Base-by-base conservation (phyloP, 2,329 filamentous ascomycete species). In the Graphilbum fragrans region DNA sequence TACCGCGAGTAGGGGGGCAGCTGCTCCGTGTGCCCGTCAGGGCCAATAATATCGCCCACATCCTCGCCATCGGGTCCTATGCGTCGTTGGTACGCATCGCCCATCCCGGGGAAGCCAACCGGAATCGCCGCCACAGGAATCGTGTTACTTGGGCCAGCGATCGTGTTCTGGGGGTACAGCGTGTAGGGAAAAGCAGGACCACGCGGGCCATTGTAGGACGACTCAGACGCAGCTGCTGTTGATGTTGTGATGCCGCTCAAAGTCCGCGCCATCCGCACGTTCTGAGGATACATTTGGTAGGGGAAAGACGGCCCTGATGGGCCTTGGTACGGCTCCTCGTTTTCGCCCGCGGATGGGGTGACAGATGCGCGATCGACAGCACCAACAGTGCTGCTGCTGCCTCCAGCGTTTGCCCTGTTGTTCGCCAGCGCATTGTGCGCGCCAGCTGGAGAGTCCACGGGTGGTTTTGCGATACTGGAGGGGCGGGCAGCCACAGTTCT, bases 1-100 rank as follows among this genome's bases (percentile, higher is more conserved):
- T 93, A 95, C 57, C 86, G 73, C 14, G 86, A 85, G 56, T 96
- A 96, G 1, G 90, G 90, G 12, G 90, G 90, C 17, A 95, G 65
- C 58, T 94, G 86, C 59, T 96, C 90, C 2, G 83, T 81, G 55
- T 95, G 87, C 1, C 88, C 88, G 53, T 94, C 78, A 1, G 83
- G 84, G 2, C 87, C 87, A 39, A 95, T 81, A 41, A 95, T 76
- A 56, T 88, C 87, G 37, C 82, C 86, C n/a, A 75, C 67, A 51
- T 94, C 88, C 60, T 94, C 86, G 40, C 86, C 86, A 43, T 87
- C 83, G 0, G 85, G 81, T 0, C 82, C 84, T 39, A 86, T 61
- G 39, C 81, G 77, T 47, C 83, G 69, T 53, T 81, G 82, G 52
- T 87, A 94, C 41, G 71, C 65, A 45, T 72, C 74, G 6, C 68